A percentile compares a stretch with the other conserved stretches of the same genome.
phyloP scores from a whole-genome alignment of 148 eudicot species.

The Rhododendron williamsianum region DNA sequence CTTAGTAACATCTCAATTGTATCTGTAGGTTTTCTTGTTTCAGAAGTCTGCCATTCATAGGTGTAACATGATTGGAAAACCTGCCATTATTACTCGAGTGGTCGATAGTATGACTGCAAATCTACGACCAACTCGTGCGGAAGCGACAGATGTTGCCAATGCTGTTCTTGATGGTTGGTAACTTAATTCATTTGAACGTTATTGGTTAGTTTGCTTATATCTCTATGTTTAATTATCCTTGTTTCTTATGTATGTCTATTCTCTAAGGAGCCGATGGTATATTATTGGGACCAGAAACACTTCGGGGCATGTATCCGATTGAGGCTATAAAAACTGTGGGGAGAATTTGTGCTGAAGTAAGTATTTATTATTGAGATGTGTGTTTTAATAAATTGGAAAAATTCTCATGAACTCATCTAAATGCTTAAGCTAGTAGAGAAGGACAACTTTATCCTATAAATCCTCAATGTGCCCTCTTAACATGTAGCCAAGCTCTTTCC shows the following conservation, averaged over 20 bases:
- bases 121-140: constrained; percentile 68
- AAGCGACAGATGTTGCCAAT: constrained; percentile 69
- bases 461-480: background rate
- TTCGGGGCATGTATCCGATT: constrained; percentile 50
- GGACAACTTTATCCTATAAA: background rate
- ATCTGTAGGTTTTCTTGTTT: constrained; percentile 47
- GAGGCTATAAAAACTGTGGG: constrained; percentile 53
- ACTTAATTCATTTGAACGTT: background rate
- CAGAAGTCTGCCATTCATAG: constrained; percentile 49
- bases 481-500: background rate
- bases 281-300: constrained; percentile 55
- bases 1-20: constrained; percentile 10
- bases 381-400: background rate
- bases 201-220: background rate
- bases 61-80: constrained; percentile 59
- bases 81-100: constrained; percentile 54
- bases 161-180: constrained; percentile 63
- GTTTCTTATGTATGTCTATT: background rate
- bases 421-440: background rate
- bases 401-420: background rate
- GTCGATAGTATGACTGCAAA: constrained; percentile 66
- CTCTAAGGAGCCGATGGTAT: constrained; percentile 55
- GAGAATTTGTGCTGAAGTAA: constrained; percentile 56
- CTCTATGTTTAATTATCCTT: background rate
- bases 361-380: constrained; percentile 12